phyloP scores from a whole-genome alignment of 2,329 filamentous ascomycete genomes.

The Aureobasidium pullulans region DNA sequence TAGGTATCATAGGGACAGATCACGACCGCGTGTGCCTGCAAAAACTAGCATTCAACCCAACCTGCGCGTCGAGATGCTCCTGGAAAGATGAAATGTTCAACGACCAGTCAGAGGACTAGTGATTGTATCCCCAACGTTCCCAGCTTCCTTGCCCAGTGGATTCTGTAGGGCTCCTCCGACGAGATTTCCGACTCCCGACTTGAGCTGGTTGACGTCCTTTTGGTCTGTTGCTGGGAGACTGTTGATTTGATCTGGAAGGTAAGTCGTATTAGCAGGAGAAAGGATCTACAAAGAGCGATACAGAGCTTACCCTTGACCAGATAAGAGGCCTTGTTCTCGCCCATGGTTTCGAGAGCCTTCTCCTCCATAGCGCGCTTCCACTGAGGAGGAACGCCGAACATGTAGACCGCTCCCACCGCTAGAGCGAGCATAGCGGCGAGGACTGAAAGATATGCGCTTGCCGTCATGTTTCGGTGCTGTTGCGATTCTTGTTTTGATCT shows the following conservation, averaged over 20 bases:
- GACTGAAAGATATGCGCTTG: slow-evolving; percentile 20
- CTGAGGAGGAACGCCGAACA: slow-evolving; percentile 42
- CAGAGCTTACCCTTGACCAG: slow-evolving; percentile 21
- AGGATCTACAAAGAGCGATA: background rate
- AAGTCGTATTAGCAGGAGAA: background rate
- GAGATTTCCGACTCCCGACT: slow-evolving; percentile 26
- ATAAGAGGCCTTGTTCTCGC: slow-evolving; percentile 41
- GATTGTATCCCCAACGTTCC: slow-evolving; percentile 11
- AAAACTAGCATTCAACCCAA: background rate
- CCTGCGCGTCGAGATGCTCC: background rate
- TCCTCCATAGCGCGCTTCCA: slow-evolving; percentile 41
- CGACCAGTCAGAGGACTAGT: slow-evolving; percentile 17
- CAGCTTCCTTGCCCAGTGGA: slow-evolving; percentile 26
- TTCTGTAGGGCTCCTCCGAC: slow-evolving; percentile 29
- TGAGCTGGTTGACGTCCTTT: slow-evolving; percentile 28
- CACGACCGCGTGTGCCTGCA: background rate
- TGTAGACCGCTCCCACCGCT: slow-evolving; percentile 34
- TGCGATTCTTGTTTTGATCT: background rate
- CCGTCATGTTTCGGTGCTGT: slow-evolving; percentile 19
- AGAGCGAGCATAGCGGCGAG: slow-evolving; percentile 30
- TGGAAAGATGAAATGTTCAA: background rate
- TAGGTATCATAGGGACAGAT: too few relatives aligned
- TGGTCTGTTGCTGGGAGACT: slow-evolving; percentile 26
- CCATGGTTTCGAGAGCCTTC: slow-evolving; percentile 43
- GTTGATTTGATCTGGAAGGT: slow-evolving; percentile 20